Evolutionary conservation across 1,139 yeast genomes (phyloP).

Genomic region (Nakaseomyces kungkrabaensis): DNA sequence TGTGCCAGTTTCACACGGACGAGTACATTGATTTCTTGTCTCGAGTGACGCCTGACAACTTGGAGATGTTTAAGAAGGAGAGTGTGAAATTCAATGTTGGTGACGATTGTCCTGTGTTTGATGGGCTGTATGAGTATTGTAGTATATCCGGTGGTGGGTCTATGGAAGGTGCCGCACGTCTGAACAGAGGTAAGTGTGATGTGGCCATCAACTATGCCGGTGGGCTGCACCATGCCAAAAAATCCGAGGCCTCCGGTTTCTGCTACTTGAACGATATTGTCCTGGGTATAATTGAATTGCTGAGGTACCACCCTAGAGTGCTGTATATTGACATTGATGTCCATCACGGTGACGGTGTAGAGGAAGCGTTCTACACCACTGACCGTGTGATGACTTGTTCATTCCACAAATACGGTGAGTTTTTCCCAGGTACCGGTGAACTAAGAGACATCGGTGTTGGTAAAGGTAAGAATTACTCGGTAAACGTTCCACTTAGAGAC

Average conservation of each 20-base stretch:
- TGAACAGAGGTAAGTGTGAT: constrained; percentile 88
- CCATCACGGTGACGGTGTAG: constrained; percentile 98
- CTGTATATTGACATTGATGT: constrained; percentile 90
- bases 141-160: constrained; percentile 94
- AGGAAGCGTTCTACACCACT: constrained; percentile 91
- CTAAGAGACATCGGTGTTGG: constrained; percentile 82
- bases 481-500: constrained; percentile 89
- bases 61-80: constrained; percentile 84
- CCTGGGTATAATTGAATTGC: constrained; percentile 67
- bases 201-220: constrained; percentile 97
- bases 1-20: constrained; percentile 98
- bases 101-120: constrained; percentile 95
- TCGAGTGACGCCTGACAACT: constrained; percentile 88
- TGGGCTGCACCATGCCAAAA: constrained; percentile 93
- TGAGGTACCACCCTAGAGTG: constrained; percentile 83
- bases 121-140: constrained; percentile 91
- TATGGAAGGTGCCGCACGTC: constrained; percentile 92
- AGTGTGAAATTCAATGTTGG: constrained; percentile 93
- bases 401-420: constrained; percentile 92
- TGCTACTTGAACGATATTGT: constrained; percentile 94
- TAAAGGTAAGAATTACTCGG: constrained; percentile 72
- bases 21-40: constrained; percentile 91
- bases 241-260: constrained; percentile 91
- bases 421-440: constrained; percentile 94
- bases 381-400: constrained; percentile 94